Base-by-base conservation (phyloP, 805 yeast species). In the Lachancea kluyveri region DNA sequence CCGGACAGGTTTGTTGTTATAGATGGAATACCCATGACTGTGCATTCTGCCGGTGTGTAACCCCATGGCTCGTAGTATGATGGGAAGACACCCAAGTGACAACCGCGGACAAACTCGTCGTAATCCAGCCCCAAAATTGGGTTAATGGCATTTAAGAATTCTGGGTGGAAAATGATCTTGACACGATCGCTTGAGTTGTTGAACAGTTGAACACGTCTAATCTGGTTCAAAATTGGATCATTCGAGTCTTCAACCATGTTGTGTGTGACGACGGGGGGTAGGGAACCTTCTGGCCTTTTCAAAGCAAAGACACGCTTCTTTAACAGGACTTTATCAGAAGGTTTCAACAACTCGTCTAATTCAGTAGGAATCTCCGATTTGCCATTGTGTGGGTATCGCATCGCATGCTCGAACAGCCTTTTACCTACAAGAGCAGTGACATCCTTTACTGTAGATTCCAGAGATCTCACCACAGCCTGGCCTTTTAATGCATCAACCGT, bases 11-110 rank as follows among this genome's bases (percentile, higher is more conserved):
- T 90, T 24, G 98, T 90, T 8, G 98, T 90, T 51, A 90, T 84
- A 5, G 96, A 85, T 11, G 98, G 98, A 38, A 92, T 94, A 35
- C 98, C 98, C 98, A 90, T 90, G 15, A 92, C 98, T 0, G 98
- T 90, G 67, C 98, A 92, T 59, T 90, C 98, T 6, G 97, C 97
- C 3, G 98, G 98, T 2, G 98, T 90, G 60, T 90, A 90, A 23
- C 98, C 98, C 98, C 98, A 90, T 4, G 98, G 98, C 64, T 90
- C 98, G 56, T 90, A 90, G 64, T 90, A 90, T 0, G 96, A 86
- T 30, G 98, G 98, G 79, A 90, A 90, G 31, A 90, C 95, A 58
- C 98, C 98, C 59, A 92, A 66, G 61, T 90, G 97, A 58, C 96
- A 88, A 40, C 98, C 98, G 46, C 98, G 74, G 28, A 90, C 98